Conservation (phyloP, 2,329 filamentous ascomycete genomes). For the Botrytis sinoallii region DNA sequence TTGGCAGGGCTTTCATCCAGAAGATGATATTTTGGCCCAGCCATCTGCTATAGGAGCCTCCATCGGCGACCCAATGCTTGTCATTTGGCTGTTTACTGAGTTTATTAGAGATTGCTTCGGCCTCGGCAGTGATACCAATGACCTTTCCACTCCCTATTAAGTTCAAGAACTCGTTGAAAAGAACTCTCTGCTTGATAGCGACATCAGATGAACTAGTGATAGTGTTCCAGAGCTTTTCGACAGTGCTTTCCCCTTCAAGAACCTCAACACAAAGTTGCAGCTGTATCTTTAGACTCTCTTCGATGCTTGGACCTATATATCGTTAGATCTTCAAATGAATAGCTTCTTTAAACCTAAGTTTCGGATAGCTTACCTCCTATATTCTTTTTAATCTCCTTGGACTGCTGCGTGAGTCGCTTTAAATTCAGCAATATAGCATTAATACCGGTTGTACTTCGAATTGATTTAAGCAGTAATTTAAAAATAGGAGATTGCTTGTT, state of each 20-base stretch:
- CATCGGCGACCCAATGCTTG: conserved; percentile 36
- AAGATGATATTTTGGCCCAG: conserved; percentile 35
- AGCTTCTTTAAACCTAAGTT: neutral
- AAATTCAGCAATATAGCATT: conserved; percentile 74
- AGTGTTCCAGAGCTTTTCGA: conserved; percentile 45
- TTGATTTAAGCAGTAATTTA: conserved; percentile 56
- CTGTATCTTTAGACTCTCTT: conserved; percentile 41
- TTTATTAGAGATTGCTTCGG: conserved; percentile 41
- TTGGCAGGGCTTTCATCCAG: conserved; percentile 28
- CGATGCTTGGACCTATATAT: conserved; percentile 30
- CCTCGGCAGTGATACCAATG: conserved; percentile 55
- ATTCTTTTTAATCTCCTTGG: conserved; percentile 39
- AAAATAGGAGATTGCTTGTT: conserved; percentile 38
- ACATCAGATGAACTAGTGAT: conserved; percentile 40
- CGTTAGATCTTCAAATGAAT: neutral
- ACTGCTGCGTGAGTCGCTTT: conserved; percentile 56
- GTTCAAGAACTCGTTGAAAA: conserved; percentile 62
- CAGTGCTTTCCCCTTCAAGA: conserved; percentile 44
- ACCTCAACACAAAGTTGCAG: conserved; percentile 43
- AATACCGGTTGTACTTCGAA: conserved; percentile 72
- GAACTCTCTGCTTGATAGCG: conserved; percentile 45
- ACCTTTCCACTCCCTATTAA: conserved; percentile 59
- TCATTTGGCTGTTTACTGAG: conserved; percentile 28
- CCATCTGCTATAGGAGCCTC: conserved; percentile 34
- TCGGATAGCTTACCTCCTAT: conserved; percentile 21